A percentile compares a stretch with the other conserved stretches of the same genome.
These are phyloP conservation scores for Binderoboletus segoi DNA, from an alignment of 1,284 basidiomycete species.

Conservation along the genomic window DNA sequence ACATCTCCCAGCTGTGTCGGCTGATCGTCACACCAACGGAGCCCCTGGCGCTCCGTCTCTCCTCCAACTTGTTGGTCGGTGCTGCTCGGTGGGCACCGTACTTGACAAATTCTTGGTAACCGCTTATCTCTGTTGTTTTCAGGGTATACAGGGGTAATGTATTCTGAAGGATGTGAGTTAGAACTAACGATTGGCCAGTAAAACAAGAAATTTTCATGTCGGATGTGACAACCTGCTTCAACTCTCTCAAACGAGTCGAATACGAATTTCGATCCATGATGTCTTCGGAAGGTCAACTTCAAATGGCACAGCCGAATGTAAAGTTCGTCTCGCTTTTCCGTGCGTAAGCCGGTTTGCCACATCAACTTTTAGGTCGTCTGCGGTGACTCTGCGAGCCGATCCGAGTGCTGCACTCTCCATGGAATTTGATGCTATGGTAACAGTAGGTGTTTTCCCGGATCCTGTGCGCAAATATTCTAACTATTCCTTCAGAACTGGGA, in stretches of 20 bases:
- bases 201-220: slow-evolving; percentile 81
- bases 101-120: neutral
- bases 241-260: slow-evolving; percentile 72
- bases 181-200: slow-evolving; percentile 46
- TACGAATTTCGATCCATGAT: slow-evolving; percentile 56
- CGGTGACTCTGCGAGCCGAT: slow-evolving; percentile 61
- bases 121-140: slow-evolving; percentile 31
- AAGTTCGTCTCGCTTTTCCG: slow-evolving; percentile 45
- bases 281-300: slow-evolving; percentile 50
- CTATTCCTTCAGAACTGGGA: slow-evolving; percentile 60
- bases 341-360: neutral
- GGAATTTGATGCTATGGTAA: slow-evolving; percentile 68
- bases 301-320: slow-evolving; percentile 68
- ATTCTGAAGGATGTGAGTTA: neutral
- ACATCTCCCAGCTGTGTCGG: slow-evolving; percentile 78
- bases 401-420: slow-evolving; percentile 53
- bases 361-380: slow-evolving; percentile 48
- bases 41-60: slow-evolving; percentile 81
- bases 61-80: slow-evolving; percentile 85
- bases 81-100: slow-evolving; percentile 72
- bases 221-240: slow-evolving; percentile 78
- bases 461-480: neutral
- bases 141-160: slow-evolving; percentile 74
- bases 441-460: slow-evolving; percentile 45
- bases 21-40: slow-evolving; percentile 82